Conservation (phyloP, 768 basidiomycete genomes). For the Rossbeevera mucosa region DNA sequence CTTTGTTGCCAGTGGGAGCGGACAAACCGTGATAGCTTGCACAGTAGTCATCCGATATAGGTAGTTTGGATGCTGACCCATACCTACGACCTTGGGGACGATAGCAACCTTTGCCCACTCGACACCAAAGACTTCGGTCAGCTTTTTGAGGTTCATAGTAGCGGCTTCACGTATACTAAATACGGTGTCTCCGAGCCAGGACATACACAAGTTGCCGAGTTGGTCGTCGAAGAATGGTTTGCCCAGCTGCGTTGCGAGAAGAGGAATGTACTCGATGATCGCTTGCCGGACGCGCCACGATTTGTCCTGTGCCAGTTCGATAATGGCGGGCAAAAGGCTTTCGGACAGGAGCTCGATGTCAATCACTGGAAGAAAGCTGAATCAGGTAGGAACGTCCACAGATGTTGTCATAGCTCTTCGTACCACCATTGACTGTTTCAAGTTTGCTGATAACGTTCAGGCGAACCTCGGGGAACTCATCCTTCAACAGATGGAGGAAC, state of each 20-base stretch:
- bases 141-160: constrained; percentile 90
- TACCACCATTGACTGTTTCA: constrained; percentile 90
- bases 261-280: constrained; percentile 99
- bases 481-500: constrained; percentile 94
- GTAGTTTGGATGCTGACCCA: constrained; percentile 97
- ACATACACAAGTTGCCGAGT: constrained; percentile 95
- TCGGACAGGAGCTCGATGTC: constrained; percentile 93
- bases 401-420: constrained; percentile 21
- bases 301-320: constrained; percentile 97
- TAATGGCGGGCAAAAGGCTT: constrained; percentile 93
- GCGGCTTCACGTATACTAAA: constrained; percentile 99
- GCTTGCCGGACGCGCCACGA: constrained; percentile 99
- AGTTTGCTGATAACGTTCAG: constrained; percentile 98
- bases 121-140: constrained; percentile 97
- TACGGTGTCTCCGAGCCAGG: constrained; percentile 97
- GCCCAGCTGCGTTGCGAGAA: constrained; percentile 96
- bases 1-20: background rate
- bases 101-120: constrained; percentile 95
- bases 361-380: constrained; percentile 59
- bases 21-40: constrained; percentile 89
- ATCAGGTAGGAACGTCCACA: constrained; percentile 7
- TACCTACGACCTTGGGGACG: constrained; percentile 93
- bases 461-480: constrained; percentile 97
- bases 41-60: constrained; percentile 98
- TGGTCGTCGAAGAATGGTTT: constrained; percentile 97